Conservation (phyloP, 768 basidiomycete species). For the Pulveroboletus sp. region DNA sequence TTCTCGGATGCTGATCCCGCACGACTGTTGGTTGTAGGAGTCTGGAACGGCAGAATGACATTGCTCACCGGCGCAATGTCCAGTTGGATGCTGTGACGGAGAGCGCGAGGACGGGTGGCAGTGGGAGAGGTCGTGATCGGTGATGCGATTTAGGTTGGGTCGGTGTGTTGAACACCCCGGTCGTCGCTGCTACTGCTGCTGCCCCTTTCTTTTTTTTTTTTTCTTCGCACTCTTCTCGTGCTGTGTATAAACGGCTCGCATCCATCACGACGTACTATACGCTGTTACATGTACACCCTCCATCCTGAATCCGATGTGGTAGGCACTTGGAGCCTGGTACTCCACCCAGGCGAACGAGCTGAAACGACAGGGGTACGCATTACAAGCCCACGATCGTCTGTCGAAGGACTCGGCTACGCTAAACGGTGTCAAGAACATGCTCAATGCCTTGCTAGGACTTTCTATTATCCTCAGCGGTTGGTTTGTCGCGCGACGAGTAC, state of each 20-base stretch:
- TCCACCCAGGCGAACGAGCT: too few species aligned
- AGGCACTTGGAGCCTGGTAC: too few species aligned
- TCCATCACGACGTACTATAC: constrained; percentile 16
- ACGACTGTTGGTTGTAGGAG: constrained; percentile 40
- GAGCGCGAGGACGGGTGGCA: constrained; percentile 12
- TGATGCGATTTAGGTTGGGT: constrained; percentile 5
- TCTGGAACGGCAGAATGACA: constrained; percentile 70
- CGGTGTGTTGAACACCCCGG: neutral
- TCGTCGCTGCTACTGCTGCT: too few species aligned
- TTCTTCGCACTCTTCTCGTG: constrained; percentile 3
- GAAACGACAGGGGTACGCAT: too few species aligned
- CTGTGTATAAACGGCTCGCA: constrained; percentile 8
- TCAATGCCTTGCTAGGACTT: too few species aligned
- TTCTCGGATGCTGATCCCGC: neutral
- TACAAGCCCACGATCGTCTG: too few species aligned
- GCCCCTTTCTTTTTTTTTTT: neutral
- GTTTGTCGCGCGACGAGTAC: too few species aligned
- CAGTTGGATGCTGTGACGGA: constrained; percentile 34
- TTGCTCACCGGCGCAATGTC: constrained; percentile 66
- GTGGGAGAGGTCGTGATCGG: constrained; percentile 18
- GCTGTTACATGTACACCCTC: constrained; percentile 5
- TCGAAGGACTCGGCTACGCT: too few species aligned
- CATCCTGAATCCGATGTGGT: neutral
- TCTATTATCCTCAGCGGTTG: too few species aligned
- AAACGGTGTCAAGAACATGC: too few species aligned